These are phyloP conservation scores for Populus nigra DNA, from an alignment of 345 rosid species.

Conservation along the genomic window DNA sequence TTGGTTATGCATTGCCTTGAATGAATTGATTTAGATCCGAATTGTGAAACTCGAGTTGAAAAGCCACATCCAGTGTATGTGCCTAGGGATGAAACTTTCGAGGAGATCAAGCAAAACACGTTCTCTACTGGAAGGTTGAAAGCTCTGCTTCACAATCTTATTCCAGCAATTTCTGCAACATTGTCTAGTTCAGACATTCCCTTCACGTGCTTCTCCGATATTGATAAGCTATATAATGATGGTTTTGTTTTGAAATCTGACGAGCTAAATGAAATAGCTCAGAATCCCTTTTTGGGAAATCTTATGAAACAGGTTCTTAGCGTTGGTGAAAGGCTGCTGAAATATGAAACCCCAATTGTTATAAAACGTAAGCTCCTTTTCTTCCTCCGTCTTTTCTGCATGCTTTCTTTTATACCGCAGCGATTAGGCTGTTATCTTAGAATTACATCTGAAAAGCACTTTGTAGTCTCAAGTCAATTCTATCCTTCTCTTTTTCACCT, in stretches of 20 bases:
- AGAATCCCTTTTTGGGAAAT: conserved; percentile 28
- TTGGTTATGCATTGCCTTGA: conserved; percentile 1
- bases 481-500: conserved; percentile 2
- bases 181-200: conserved; percentile 75
- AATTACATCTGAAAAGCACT: neutral
- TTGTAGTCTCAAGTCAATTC: neutral
- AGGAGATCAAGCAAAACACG: conserved; percentile 79
- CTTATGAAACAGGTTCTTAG: conserved; percentile 48
- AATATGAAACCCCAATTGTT: conserved; percentile 75
- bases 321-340: conserved; percentile 55
- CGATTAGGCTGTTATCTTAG: neutral
- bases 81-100: conserved; percentile 92
- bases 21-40: conserved; percentile 44
- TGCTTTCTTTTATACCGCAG: neutral
- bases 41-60: conserved; percentile 67
- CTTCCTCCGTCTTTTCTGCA: neutral
- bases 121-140: conserved; percentile 83
- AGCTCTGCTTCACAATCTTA: conserved; percentile 85
- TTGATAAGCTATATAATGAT: conserved; percentile 62
- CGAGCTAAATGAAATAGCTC: conserved; percentile 25
- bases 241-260: conserved; percentile 60
- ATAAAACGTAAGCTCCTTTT: conserved; percentile 50
- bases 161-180: conserved; percentile 76
- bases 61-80: conserved; percentile 85
- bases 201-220: conserved; percentile 86